Evolutionary conservation across 2,329 filamentous ascomycete genomes (phyloP), one percentile per base, ranked within the genome.

Genomic region (Fusarium sp.): DNA sequence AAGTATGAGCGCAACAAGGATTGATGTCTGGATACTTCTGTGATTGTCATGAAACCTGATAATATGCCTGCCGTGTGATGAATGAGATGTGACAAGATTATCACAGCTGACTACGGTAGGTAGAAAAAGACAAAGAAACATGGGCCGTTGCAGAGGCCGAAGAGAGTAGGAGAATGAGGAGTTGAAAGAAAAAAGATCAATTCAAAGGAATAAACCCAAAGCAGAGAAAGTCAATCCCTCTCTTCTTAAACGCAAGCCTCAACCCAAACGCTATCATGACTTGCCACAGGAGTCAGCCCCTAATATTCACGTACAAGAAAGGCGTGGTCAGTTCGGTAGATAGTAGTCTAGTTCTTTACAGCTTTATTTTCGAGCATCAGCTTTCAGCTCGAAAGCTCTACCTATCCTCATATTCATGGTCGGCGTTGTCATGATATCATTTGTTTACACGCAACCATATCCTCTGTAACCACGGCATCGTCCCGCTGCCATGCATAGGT

Each of bases 381-480:
- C 7, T 14, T n/a, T 18, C 12, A 25, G 26, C 25, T 7, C 9
- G 14, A 26, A 46, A 30, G 19, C 49, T 42, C 34, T 30, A n/a
- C 23, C 16, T 7, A 19, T 51, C 48, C n/a, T 49, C 46, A 34
- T 49, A 18, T 37, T 37, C 23, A 21, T n/a, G 39, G 42, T 51
- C 48, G 19, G 42, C 45, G 57, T 66, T 72, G 61, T 62, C 68
- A 72, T 73, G 70, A 74, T 70, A 65, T 58, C 70, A 58, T 59
- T 52, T 75, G 73, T 75, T 75, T 75, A 75, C 72, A 67, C 72
- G 72, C 69, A 72, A 53, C 67, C 58, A 58, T 23, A 67, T 45
- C 49, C 39, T 72, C 62, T 74, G 72, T 75, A 71, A 69, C 73
- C 64, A 72, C 70, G 65, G 73, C 69, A 75, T 74, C 72, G 60